Percentiles rank a stretch among this genome's conserved stretches.
These are phyloP conservation scores for Penicillium freii DNA, from an alignment of 2,329 filamentous ascomycete genomes.

Conservation along the genomic window DNA sequence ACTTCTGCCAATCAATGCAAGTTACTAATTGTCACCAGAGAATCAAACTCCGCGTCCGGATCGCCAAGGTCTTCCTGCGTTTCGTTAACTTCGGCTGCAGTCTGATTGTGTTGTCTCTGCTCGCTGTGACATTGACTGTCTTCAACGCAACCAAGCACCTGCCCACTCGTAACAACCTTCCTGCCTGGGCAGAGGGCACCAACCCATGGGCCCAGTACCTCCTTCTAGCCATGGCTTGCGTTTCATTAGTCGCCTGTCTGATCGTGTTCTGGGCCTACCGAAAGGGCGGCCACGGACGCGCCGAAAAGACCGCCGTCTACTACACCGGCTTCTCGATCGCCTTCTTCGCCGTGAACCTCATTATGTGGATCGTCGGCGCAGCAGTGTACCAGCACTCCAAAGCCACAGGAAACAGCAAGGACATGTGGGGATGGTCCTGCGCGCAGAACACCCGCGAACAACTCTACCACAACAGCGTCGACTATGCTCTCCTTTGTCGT, in stretches of 20 bases:
- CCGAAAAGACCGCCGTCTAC: conserved; percentile 91
- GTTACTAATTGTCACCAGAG: conserved; percentile 60
- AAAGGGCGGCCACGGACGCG: conserved; percentile 79
- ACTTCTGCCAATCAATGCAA: background rate
- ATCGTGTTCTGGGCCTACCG: conserved; percentile 82
- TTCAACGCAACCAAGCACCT: conserved; percentile 84
- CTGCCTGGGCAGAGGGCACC: conserved; percentile 78
- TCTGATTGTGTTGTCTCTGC: conserved; percentile 87
- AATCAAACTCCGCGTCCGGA: conserved; percentile 84
- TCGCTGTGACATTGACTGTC: conserved; percentile 82
- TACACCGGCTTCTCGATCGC: conserved; percentile 91
- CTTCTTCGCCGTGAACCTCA: conserved; percentile 89
- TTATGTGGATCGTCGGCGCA: conserved; percentile 88
- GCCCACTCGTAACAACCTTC: conserved; percentile 73
- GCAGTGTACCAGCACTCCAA: conserved; percentile 78
- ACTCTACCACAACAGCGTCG: conserved; percentile 74
- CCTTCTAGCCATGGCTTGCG: conserved; percentile 71
- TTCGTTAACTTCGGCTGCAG: conserved; percentile 96
- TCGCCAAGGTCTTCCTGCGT: conserved; percentile 93
- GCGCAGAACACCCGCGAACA: conserved; percentile 78
- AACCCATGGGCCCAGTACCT: conserved; percentile 86
- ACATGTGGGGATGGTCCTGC: conserved; percentile 99
- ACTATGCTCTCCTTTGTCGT: conserved; percentile 88
- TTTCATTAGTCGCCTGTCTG: conserved; percentile 78
- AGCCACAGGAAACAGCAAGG: conserved; percentile 71